Evolutionary conservation across 768 basidiomycete species (phyloP).

Genomic region (Rhizopogon sp.): DNA sequence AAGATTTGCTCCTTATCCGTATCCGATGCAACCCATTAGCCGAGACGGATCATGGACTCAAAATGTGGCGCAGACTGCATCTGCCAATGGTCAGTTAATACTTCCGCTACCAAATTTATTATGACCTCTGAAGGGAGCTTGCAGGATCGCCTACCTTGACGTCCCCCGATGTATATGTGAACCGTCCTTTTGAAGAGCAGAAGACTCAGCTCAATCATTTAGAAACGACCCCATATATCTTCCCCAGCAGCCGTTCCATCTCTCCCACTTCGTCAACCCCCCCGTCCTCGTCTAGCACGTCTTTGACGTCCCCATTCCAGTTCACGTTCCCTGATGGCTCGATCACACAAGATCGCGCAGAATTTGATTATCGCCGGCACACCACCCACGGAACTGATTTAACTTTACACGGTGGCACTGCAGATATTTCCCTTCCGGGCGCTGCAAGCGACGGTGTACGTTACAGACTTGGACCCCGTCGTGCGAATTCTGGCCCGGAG

Average conservation of each 20-base stretch:
- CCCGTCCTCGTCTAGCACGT: slow-evolving; percentile 53
- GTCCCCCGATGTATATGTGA: slow-evolving; percentile 41
- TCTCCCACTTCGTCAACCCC: slow-evolving; percentile 64
- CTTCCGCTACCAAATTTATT: slow-evolving; percentile 23
- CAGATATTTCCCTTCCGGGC: slow-evolving; percentile 58
- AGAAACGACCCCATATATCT: slow-evolving; percentile 53
- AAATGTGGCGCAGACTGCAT: slow-evolving; percentile 24
- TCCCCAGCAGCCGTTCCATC: slow-evolving; percentile 64
- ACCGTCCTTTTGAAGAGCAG: slow-evolving; percentile 52
- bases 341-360: slow-evolving; percentile 50
- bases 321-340: slow-evolving; percentile 54
- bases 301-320: slow-evolving; percentile 62
- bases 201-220: slow-evolving; percentile 48
- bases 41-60: slow-evolving; percentile 26
- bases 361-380: slow-evolving; percentile 64
- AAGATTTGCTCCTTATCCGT: slow-evolving; percentile 51
- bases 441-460: slow-evolving; percentile 52
- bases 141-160: slow-evolving; percentile 53
- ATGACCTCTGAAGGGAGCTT: slow-evolving; percentile 32
- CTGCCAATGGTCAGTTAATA: slow-evolving; percentile 24
- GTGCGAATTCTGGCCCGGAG: slow-evolving; percentile 45
- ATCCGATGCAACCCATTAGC: slow-evolving; percentile 31
- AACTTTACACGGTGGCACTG: slow-evolving; percentile 68
- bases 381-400: slow-evolving; percentile 54
- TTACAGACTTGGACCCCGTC: slow-evolving; percentile 49